Evolutionary conservation across 306 rosid genomes (phyloP).

Genomic region (Vigna trinervia): DNA sequence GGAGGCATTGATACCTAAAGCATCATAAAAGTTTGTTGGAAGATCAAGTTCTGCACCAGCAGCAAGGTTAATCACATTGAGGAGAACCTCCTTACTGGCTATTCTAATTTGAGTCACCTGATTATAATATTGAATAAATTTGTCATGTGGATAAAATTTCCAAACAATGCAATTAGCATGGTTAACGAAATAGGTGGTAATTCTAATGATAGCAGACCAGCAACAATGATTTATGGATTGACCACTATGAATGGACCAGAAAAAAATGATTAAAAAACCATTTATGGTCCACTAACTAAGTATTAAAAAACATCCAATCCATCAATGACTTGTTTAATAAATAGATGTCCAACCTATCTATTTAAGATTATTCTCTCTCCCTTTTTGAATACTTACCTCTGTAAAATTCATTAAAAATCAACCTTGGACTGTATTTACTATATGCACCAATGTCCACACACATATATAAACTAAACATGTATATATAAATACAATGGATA

Average conservation of each 20-base stretch:
- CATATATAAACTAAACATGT: background rate
- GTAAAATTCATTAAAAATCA: conserved; percentile 10
- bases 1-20: conserved; percentile 62
- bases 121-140: conserved; percentile 45
- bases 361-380: conserved; percentile 25
- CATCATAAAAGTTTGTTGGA: conserved; percentile 70
- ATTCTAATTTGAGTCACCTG: conserved; percentile 90
- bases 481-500: conserved; percentile 5
- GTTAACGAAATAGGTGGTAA: conserved; percentile 7
- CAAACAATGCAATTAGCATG: conserved; percentile 36
- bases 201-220: conserved; percentile 7
- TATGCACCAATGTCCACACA: background rate
- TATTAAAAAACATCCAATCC: background rate
- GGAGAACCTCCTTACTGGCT: conserved; percentile 62
- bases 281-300: background rate
- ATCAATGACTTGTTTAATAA: conserved; percentile 1
- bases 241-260: conserved; percentile 10
- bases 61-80: conserved; percentile 70
- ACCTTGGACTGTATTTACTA: background rate
- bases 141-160: conserved; percentile 11
- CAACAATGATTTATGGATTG: background rate
- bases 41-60: conserved; percentile 77
- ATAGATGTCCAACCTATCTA: background rate
- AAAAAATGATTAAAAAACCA: conserved; percentile 12
- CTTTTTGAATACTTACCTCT: background rate